Conservation (phyloP, 2,329 filamentous ascomycete genomes). For the Fusarium denticulatum region DNA sequence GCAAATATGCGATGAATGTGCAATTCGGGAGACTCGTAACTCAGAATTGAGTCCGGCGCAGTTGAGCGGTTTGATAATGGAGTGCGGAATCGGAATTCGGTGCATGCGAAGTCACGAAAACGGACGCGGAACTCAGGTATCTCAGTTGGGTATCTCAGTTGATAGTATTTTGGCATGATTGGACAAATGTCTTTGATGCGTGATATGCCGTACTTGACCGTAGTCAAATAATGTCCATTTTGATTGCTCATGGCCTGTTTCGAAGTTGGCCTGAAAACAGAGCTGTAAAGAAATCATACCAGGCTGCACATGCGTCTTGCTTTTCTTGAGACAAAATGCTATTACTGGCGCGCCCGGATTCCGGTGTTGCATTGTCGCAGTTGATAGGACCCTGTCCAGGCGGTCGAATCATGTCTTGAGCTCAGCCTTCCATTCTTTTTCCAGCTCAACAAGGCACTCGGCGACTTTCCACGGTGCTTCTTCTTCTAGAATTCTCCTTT, state of each 20-base stretch:
- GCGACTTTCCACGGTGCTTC: conserved; percentile 63
- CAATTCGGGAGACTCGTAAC: background rate
- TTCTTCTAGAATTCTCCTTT: conserved; percentile 62
- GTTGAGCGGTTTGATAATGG: background rate
- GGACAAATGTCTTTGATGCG: background rate
- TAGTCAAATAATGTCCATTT: background rate
- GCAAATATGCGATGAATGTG: background rate
- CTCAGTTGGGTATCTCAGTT: conserved; percentile 16
- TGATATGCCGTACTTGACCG: background rate
- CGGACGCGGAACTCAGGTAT: background rate
- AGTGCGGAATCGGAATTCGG: background rate
- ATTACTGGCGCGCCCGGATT: background rate
- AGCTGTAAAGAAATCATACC: background rate
- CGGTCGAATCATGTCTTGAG: conserved; percentile 22
- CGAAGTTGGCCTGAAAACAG: background rate
- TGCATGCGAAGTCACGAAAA: conserved; percentile 12
- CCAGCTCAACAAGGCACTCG: conserved; percentile 58
- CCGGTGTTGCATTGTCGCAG: background rate
- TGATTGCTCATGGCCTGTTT: background rate
- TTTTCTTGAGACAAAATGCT: background rate
- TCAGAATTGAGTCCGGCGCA: background rate
- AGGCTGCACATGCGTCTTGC: background rate
- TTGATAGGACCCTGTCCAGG: background rate
- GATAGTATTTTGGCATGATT: background rate
- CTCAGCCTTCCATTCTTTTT: conserved; percentile 51